These are phyloP conservation scores for Diaporthe ampelina DNA, from an alignment of 2,329 filamentous ascomycete genomes.

Conservation along the genomic window DNA sequence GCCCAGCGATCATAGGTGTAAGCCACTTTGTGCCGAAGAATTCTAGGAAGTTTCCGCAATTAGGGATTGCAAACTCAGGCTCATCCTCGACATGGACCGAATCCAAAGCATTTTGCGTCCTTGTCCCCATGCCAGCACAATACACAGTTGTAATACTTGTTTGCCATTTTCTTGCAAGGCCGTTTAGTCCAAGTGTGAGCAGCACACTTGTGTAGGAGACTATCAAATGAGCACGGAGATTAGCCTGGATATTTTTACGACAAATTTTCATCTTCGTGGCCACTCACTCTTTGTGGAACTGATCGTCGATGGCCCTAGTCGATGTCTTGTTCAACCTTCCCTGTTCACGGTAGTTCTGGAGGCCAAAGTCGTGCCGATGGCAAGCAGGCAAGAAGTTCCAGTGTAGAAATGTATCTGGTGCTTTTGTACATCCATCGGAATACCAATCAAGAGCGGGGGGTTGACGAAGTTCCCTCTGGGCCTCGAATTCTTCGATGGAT, in stretches of 20 bases:
- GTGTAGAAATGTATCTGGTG: constrained; percentile 57
- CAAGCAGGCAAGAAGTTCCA: constrained; percentile 61
- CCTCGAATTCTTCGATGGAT: constrained; percentile 58
- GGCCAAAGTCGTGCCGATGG: constrained; percentile 70
- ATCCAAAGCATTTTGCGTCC: background rate
- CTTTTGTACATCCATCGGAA: constrained; percentile 58
- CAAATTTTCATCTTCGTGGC: background rate
- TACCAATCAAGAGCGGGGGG: constrained; percentile 58
- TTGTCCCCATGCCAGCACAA: background rate
- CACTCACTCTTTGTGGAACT: constrained; percentile 62
- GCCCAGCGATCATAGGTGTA: background rate
- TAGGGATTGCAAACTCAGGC: no score
- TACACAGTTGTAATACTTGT: background rate
- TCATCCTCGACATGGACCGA: background rate
- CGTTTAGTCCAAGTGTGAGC: background rate
- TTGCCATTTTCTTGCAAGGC: background rate
- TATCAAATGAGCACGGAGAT: background rate
- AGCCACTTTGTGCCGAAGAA: background rate
- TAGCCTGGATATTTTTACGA: background rate
- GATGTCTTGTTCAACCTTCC: constrained; percentile 58
- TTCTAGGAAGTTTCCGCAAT: no score
- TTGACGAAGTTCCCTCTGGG: constrained; percentile 54
- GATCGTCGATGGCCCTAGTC: constrained; percentile 61
- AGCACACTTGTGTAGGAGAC: background rate
- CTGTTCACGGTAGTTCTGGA: constrained; percentile 66